Base-by-base conservation (phyloP, 2,329 filamentous ascomycete genomes). In the Pseudogymnoascus sp. region DNA sequence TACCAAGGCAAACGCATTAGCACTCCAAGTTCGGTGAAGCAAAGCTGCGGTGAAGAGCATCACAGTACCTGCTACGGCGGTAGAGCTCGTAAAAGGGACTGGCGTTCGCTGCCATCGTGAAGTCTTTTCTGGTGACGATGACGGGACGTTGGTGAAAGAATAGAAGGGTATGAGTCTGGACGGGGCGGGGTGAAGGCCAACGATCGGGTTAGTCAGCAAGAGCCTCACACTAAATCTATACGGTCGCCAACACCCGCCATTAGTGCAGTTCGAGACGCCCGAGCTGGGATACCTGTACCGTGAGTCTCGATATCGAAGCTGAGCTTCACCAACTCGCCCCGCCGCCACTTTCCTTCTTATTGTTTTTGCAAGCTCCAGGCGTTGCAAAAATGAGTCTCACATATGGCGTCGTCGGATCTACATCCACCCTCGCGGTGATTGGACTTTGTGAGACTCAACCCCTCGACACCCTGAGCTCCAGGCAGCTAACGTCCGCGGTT, bases 71-170 rank as follows among this genome's bases (percentile, higher is more conserved):
- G 85, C 91, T 96, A 79, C 92, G 88, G 71, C 94, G 90, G 77
- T 99, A 99, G 72, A 99, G 87, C 84, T 99, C 94, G 77, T 97
- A 99, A 80, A 82, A 87, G 67, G 82, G 82, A 73, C 84, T 81
- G 65, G 74, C 75, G 64, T 74, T 76, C 57, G 77, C 75, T 62
- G 82, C 77, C 76, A 82, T 82, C 65, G 65, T 74, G 66, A 61
- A 33, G 58, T 41, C 47, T 53, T 53, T 14, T 53, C 47, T 35
- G 47, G 47, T 53, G 47, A 53, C 47, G 28, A 53, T 53, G 47
- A 53, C 47, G 47, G 28, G 47, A 53, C 47, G 47, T 33, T 53
- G 47, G 28, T 33, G 47, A 9, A 38, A 38, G 57, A 58, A 15
- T 9, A 37, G 33, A 35, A 57, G 37, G 12, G 15, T 12, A n/a